Evolutionary conservation across 1,139 yeast genomes (phyloP), one percentile per base, ranked within the genome.

Genomic region (Pichia inconspicua): DNA sequence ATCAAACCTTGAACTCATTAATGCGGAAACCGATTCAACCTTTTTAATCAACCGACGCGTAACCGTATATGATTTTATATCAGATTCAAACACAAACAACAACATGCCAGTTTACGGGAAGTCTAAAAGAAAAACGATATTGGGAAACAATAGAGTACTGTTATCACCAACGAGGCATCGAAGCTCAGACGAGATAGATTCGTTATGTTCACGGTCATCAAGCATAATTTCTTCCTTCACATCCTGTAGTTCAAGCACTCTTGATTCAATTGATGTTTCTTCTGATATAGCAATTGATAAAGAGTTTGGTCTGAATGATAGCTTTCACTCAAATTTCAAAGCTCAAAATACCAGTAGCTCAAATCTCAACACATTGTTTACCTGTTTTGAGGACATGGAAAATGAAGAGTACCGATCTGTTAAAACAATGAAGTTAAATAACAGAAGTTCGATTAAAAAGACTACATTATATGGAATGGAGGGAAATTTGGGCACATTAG

Each of bases 41-140:
- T 30, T 30, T 30, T 12, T 11, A 7, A 11, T 10, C 14, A 14
- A 12, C n/a, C 14, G n/a, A 30, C 34, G 34, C 34, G 34, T 30
- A 30, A 12, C 5, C 5, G 5, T 22, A 22, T 22, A 4, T 22
- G 22, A 22, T 22, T 4, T 22, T 22, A 22, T 22, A 22, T 22
- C 3, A 22, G 22, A n/a, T 22, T 22, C 5, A 22, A 22, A 22
- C 22, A 22, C 22, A 22, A 30, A 30, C 34, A 30, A 30, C n/a
- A 30, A 12, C 7, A 48, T 48, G 51, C 36, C 44, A 2, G 45
- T 28, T 4, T 49, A 49, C 25, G 52, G 52, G 3, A 46, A 28
- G 22, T 22, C 40, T 19, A 46, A 34, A 14, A 40, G 45, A 19
- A 49, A 44, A 31, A 2, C 6, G 2, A 5, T 12, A 6, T 30